Evolutionary conservation across 352 stramenopile species (phyloP), one percentile per base, ranked within the genome.

Genomic region (Thalassiosira delicatula): DNA sequence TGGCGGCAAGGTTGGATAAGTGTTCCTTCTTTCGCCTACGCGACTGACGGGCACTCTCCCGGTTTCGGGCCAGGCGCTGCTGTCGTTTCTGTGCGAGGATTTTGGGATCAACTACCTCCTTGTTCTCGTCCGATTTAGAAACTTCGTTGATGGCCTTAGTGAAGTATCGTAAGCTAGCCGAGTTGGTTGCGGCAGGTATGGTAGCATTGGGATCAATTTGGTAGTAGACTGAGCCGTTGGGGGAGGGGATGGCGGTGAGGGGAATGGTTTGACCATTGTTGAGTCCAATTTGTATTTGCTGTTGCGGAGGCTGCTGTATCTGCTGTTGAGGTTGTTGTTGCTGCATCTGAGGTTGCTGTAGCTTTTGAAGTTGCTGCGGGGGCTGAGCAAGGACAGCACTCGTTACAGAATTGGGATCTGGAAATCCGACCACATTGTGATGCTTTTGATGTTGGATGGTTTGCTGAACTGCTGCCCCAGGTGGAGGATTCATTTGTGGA

Each of bases 1-100:
- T 89, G 9, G 71, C 67, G 51, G 76, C 80, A 21, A 92, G 62
- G 54, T 78, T 85, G 0, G 44, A 40, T 29, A 94, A 54, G 11
- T 84, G 71, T 71, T 92, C 85, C 51, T 94, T 94, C 61, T 94
- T 94, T 19, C 87, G 65, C 29, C 86, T 53, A 14, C 90, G 74
- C 37, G 65, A 85, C 49, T 92, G 88, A 25, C 90, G 77, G 19
- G 90, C 90, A 30, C 78, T 90, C 79, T 93, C 90, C 62, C 88
- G 75, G 82, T 94, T 94, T 25, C 90, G 75, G 63, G 91, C 88
- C 27, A 94, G 63, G 49, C 90, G 54, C 54, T 88, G 86, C 23
- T 83, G 82, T 17, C 90, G 84, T 76, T 92, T 92, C 37, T 93
- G 88, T 12, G 78, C 78, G 35, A 85, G 44, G 21, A 85, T 40